Evolutionary conservation across 768 basidiomycete genomes (phyloP), one percentile per base, ranked within the genome.

Genomic region (Suillus occidentalis): DNA sequence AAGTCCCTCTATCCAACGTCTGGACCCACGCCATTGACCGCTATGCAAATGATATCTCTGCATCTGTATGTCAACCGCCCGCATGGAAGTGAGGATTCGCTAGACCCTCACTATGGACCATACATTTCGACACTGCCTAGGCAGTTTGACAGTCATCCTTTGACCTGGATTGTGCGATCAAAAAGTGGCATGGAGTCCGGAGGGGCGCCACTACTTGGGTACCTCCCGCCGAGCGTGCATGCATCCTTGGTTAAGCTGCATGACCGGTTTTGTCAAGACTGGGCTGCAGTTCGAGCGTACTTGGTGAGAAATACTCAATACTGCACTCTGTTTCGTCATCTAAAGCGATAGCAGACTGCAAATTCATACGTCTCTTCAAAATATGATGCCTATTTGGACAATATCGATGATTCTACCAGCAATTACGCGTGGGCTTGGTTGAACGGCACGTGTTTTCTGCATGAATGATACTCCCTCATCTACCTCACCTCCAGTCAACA

Each of bases 401-500:
- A 52, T 67, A 69, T 65, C 61, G 50, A 69, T 12, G 63, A 63
- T 59, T 39, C 53, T 16, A 47, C 63, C 34, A 65, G 68, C 65
- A 83, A 88, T 69, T 92, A 87, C 68, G 74, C 93, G 4, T 97
- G 96, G 94, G 94, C 86, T 1, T 99, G 96, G 95, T 82, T 98
- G 12, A 96, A 89, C 72, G 94, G 95, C 57, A 40, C n/a, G 40
- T 64, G 14, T 31, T 65, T 34, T 70, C 45, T 60, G 18, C 14
- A 40, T 40, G 37, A 37, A 56, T 55, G 50, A 57, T 59, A 34
- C 7, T 60, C 59, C 64, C 62, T 65, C 42, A 58, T 68, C 31
- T 59, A 61, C 56, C 47, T 68, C 52, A 67, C 40, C 58, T 42
- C 18, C 70, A 95, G 94, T 97, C 64, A 99, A 99, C 75, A 98